These are phyloP conservation scores for Lactarius deliciosus DNA, from an alignment of 768 basidiomycete genomes.

Conservation along the genomic window DNA sequence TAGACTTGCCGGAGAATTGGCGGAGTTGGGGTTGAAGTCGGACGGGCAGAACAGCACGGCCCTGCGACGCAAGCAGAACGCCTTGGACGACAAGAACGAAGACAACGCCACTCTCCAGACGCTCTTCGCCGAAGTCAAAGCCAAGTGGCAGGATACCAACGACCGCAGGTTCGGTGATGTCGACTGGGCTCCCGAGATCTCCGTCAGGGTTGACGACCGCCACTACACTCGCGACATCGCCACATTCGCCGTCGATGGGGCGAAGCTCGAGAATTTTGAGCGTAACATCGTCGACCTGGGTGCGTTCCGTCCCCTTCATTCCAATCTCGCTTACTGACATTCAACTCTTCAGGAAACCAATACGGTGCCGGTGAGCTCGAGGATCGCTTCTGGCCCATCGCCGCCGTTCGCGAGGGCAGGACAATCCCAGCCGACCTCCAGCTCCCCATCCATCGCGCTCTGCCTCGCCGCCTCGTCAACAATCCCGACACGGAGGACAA, in stretches of 20 bases:
- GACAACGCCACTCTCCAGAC: conserved; percentile 26
- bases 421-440: conserved; percentile 36
- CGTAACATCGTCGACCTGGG: conserved; percentile 29
- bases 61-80: not conserved
- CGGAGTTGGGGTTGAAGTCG: not conserved
- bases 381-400: conserved; percentile 32
- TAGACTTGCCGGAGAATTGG: conserved; percentile 3
- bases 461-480: conserved; percentile 33
- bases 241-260: conserved; percentile 31
- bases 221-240: conserved; percentile 35
- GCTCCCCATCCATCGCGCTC: conserved; percentile 35
- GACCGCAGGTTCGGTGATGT: conserved; percentile 30
- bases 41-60: not conserved
- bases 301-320: conserved; percentile 30
- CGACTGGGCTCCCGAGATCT: conserved; percentile 28
- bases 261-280: conserved; percentile 31
- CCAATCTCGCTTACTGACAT: conserved; percentile 20
- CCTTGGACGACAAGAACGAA: conserved; percentile 22
- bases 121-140: conserved; percentile 26
- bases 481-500: conserved; percentile 31
- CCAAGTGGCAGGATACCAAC: conserved; percentile 21
- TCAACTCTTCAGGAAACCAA: conserved; percentile 35
- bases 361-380: conserved; percentile 32
- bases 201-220: conserved; percentile 29
- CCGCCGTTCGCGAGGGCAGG: conserved; percentile 26